Evolutionary conservation across 2,329 filamentous ascomycete species (phyloP), one percentile per base, ranked within the genome.

Genomic region (Colletotrichum sp.): DNA sequence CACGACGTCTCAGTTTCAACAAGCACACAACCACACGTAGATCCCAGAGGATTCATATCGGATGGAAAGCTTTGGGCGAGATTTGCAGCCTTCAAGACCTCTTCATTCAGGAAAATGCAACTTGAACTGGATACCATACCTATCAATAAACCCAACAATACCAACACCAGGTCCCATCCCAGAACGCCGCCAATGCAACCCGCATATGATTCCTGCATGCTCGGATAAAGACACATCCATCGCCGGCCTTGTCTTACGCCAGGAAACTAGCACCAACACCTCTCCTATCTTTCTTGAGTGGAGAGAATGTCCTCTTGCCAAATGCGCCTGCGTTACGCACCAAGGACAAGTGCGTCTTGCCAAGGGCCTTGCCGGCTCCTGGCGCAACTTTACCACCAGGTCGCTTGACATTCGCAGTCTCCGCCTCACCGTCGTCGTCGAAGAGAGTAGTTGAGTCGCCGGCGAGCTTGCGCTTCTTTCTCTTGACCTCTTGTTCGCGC

Each of bases 401-500:
- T 63, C 82, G 82, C 77, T 84, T 82, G 19, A 79, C 71, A 70
- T 78, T 76, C 8, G 69, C 32, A 65, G 70, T 59, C 39, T 66
- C 64, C 19, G 32, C 85, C 76, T 91, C 91, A 13, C 84, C 91
- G 7, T 88, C 89, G 11, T 94, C 93, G 6, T 93, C 93, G 11
- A 96, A 95, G 8, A 97, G 82, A 5, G 92, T 94, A 64, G 90
- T 91, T 27, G 89, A 88, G 27, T 85, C 86, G 6, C 93, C 92
- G 2, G 95, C 87, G 7, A 95, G 85, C 84, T 95, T 96, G 77
- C 94, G 91, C 87, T 94, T 96, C 88, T 93, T 95, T 82, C 91
- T 93, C 83, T 88, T 90, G 8, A 84, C 86, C 78, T 89, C 86
- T 74, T 72, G 81, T 69, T 72, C 81, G 82, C 82, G 80, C 85